Conservation (phyloP, 148 eudicot genomes). For the Polygonum aviculare region DNA sequence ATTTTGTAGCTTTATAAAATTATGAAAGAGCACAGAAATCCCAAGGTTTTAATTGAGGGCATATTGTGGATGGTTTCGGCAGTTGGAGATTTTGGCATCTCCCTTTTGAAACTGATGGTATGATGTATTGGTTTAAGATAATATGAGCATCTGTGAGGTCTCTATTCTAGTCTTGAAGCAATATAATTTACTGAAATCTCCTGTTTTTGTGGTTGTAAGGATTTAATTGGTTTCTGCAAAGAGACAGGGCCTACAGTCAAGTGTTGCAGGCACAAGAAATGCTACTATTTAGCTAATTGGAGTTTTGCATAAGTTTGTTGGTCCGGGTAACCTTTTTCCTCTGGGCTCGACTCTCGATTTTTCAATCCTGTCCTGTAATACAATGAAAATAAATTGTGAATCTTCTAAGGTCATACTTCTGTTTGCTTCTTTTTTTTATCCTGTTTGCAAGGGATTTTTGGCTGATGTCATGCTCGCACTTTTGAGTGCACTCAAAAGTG, state of each 20-base stretch:
- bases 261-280: constrained; percentile 95
- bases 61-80: constrained; percentile 93
- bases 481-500: constrained; percentile 56
- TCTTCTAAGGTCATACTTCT: no score
- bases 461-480: constrained; percentile 96
- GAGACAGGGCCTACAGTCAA: constrained; percentile 95
- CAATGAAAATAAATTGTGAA: no score
- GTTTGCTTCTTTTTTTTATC: background rate
- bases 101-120: constrained; percentile 83
- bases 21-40: constrained; percentile 99
- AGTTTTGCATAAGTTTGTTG: constrained; percentile 79
- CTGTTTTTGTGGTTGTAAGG: constrained; percentile 35
- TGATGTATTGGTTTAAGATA: no score
- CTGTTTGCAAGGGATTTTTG: constrained; percentile 62
- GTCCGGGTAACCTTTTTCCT: constrained; percentile 58
- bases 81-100: constrained; percentile 88
- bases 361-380: background rate
- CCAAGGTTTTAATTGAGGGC: constrained; percentile 97
- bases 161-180: background rate
- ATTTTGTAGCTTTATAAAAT: constrained; percentile 63
- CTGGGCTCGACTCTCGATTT: background rate
- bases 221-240: constrained; percentile 94
- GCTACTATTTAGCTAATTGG: constrained; percentile 93
- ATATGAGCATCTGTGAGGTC: background rate
- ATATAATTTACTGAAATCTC: background rate